Conservation (phyloP, 257 asterid species). For the Striga asiatica region DNA sequence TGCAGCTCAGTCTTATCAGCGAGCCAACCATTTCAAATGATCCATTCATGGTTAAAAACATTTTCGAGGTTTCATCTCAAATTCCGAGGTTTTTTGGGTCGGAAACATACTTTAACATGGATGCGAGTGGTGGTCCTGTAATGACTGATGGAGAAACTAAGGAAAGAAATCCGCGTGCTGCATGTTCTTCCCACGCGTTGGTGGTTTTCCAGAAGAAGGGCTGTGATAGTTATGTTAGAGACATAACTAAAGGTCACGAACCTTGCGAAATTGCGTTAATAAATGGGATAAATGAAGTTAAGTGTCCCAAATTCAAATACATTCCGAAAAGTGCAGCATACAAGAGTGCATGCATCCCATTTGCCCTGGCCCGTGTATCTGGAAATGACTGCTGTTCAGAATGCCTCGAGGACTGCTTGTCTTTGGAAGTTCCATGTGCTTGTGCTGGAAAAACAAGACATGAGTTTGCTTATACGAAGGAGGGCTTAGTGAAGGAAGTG, state of each 20-base stretch:
- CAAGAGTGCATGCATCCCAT: constrained; percentile 30
- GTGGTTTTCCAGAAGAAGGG: constrained; percentile 13
- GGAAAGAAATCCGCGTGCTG: background rate
- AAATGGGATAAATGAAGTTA: constrained; percentile 34
- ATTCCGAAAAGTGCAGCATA: constrained; percentile 26
- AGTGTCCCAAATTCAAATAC: constrained; percentile 35
- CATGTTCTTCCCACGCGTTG: constrained; percentile 9
- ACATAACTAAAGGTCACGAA: constrained; percentile 35
- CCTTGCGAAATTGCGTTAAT: constrained; percentile 29
- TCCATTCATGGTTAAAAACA: constrained; percentile 5
- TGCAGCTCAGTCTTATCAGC: constrained; percentile 10
- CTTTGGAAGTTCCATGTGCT: constrained; percentile 36
- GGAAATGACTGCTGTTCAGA: constrained; percentile 44
- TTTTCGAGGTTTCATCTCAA: constrained; percentile 14
- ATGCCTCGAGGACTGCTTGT: constrained; percentile 46
- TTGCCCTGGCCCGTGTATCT: constrained; percentile 36
- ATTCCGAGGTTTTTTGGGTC: constrained; percentile 20
- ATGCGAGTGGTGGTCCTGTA: constrained; percentile 4
- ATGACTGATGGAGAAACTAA: background rate
- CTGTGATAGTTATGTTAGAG: constrained; percentile 12
- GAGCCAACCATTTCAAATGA: constrained; percentile 12
- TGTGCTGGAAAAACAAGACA: constrained; percentile 52
- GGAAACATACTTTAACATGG: constrained; percentile 1
- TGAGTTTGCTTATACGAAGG: constrained; percentile 44
- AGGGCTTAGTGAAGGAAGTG: constrained; percentile 37